Percentiles rank a stretch among this genome's conserved stretches.
These are phyloP conservation scores for Prunus yedoensis DNA, from an alignment of 331 rosid species.

Conservation along the genomic window DNA sequence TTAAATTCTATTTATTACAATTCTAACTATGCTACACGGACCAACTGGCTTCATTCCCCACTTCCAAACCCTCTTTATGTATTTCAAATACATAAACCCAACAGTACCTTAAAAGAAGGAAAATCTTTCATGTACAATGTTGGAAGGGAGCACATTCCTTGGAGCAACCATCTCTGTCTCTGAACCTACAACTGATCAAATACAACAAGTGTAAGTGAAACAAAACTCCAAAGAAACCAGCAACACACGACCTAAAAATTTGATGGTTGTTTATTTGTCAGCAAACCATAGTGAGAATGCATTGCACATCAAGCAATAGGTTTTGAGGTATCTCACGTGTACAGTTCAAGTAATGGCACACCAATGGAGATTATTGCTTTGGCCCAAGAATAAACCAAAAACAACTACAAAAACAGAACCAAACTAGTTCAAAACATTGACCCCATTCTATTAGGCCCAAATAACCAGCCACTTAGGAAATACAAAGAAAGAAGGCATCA, in stretches of 20 bases:
- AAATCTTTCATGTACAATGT: conserved; percentile 5
- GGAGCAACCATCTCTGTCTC: conserved; percentile 7
- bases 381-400: background rate
- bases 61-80: conserved; percentile 3
- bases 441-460: background rate
- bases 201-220: background rate
- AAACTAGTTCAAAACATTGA: background rate
- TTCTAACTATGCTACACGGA: conserved; percentile 15
- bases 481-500: background rate
- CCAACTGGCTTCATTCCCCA: conserved; percentile 25
- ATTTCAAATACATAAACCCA: too few relatives aligned
- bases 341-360: background rate
- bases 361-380: background rate
- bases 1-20: background rate
- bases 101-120: conserved; percentile 7
- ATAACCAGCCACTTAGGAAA: background rate
- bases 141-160: background rate
- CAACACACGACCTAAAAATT: background rate
- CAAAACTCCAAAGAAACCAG: background rate
- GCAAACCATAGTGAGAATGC: background rate
- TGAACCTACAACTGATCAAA: background rate
- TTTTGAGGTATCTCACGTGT: background rate
- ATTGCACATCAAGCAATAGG: background rate
- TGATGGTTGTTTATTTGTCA: background rate
- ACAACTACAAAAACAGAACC: background rate